Evolutionary conservation across 495 filamentous ascomycete species (phyloP).

Genomic region (Aspergillus carlsbadensis): DNA sequence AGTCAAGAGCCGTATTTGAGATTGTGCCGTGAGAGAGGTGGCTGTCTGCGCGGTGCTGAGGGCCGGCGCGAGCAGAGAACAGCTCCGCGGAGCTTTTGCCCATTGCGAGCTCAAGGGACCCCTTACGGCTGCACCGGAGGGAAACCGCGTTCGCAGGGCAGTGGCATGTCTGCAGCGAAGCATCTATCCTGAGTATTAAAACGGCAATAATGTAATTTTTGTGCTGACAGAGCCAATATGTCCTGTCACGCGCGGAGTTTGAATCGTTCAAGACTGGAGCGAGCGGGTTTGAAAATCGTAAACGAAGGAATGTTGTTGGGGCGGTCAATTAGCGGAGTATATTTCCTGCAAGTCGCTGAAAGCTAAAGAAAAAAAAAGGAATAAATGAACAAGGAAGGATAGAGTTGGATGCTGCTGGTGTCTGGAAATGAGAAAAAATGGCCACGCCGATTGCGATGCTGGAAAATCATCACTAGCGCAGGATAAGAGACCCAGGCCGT

Average conservation of each 20-base stretch:
- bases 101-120: slow-evolving; percentile 5
- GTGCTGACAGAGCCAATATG: background rate
- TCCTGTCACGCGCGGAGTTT: background rate
- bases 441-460: slow-evolving; percentile 10
- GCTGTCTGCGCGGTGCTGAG: too few relatives aligned
- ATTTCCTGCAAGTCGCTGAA: background rate
- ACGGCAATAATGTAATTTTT: background rate
- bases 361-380: too few relatives aligned
- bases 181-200: slow-evolving; percentile 12
- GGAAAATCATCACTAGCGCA: background rate
- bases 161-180: slow-evolving; percentile 24
- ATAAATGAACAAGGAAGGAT: too few relatives aligned
- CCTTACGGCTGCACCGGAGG: slow-evolving; percentile 12
- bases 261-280: background rate
- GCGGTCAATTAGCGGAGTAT: background rate
- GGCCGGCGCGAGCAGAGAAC: background rate
- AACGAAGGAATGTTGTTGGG: background rate
- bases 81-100: slow-evolving; percentile 7
- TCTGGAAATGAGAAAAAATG: background rate
- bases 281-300: too few relatives aligned
- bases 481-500: background rate
- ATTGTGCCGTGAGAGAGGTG: too few relatives aligned
- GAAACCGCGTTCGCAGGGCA: slow-evolving; percentile 18
- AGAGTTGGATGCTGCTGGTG: too few relatives aligned
- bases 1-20: too few relatives aligned